Evolutionary conservation across 106 monocot genomes (phyloP), one percentile per base, ranked within the genome.

Genomic region (Platanthera guangdongensis): DNA sequence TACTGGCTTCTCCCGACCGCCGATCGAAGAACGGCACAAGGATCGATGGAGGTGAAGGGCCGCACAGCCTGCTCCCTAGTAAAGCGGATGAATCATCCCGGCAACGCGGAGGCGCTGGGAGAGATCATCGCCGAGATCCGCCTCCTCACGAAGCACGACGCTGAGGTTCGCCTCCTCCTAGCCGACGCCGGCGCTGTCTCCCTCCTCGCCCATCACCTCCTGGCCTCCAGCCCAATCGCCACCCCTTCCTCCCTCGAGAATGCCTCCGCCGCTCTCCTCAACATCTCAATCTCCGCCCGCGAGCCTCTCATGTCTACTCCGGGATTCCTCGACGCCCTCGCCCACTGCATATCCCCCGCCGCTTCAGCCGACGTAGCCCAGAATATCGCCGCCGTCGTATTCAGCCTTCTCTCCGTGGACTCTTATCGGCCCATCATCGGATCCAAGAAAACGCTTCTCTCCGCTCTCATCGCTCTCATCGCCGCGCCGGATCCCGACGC

Each of bases 361-460:
- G 3, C 60, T 16, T 19, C 75, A 12, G 50, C 81, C 7, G 75
- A 14, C 65, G 80, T 84, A 8, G 71, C 84, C 3, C 92, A 89
- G 81, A 84, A 87, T 81, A 82, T 87, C 16, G 89, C 95, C 21
- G 86, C 92, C 65, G 78, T 84, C 47, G 67, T 95, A 47, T 92
- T 80, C 82, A 92, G 89, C 84, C 89, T 95, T 57, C 83, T 95
- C 63, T 81, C 85, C 78, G 91, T 87, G 51, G 92, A 91, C 1
- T 51, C 78, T 28, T 82, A 84, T 84, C 89, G 95, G 54, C 85
- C 89, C 10, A 50, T 71, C 53, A 74, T 80, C 63, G 47, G 47
- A 39, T 68, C 80, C 28, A 72, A 51, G 51, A 72, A 47, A 50
- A 39, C 81, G 55, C 82, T 95, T 49, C 6, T 84, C 32, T 19